phyloP scores from a whole-genome alignment of 108 stramenopile species.

The Poteriospumella lacustris region DNA sequence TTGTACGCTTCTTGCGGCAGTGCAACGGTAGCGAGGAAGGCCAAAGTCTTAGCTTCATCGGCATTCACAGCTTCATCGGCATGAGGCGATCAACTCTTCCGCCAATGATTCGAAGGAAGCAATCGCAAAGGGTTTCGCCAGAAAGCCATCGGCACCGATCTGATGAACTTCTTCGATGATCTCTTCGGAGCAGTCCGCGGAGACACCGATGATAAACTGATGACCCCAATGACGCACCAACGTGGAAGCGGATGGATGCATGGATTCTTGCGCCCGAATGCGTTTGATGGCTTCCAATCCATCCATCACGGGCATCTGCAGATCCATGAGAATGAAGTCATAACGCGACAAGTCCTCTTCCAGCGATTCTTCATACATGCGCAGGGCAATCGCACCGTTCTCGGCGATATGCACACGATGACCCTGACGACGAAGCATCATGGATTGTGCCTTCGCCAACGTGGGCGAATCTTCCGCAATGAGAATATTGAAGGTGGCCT shows the following conservation, averaged over 20 bases:
- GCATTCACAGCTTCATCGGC: too few relatives aligned
- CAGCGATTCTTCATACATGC: background rate
- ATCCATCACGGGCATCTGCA: conserved; percentile 31
- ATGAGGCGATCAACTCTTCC: too few relatives aligned
- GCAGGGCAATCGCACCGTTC: background rate
- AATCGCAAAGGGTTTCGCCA: conserved; percentile 15
- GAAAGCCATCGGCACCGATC: conserved; percentile 16
- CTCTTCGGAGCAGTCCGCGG: conserved; percentile 1
- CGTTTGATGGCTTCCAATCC: conserved; percentile 24
- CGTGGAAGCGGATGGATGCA: too few relatives aligned
- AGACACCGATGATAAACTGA: conserved; percentile 11
- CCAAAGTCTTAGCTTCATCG: too few relatives aligned
- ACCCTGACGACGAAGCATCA: background rate
- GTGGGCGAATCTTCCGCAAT: conserved; percentile 22
- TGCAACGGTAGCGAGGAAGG: too few relatives aligned
- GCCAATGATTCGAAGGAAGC: too few relatives aligned
- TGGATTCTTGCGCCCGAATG: too few relatives aligned
- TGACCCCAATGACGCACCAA: too few relatives aligned
- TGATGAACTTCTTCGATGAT: background rate
- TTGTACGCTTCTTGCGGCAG: too few relatives aligned
- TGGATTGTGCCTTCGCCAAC: background rate
- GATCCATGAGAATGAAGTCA: conserved; percentile 26
- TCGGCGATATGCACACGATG: background rate
- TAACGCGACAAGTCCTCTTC: background rate
- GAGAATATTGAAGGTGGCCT: background rate